Evolutionary conservation across 768 basidiomycete species (phyloP).

Genomic region (Phlebiopsis flavidoalba): DNA sequence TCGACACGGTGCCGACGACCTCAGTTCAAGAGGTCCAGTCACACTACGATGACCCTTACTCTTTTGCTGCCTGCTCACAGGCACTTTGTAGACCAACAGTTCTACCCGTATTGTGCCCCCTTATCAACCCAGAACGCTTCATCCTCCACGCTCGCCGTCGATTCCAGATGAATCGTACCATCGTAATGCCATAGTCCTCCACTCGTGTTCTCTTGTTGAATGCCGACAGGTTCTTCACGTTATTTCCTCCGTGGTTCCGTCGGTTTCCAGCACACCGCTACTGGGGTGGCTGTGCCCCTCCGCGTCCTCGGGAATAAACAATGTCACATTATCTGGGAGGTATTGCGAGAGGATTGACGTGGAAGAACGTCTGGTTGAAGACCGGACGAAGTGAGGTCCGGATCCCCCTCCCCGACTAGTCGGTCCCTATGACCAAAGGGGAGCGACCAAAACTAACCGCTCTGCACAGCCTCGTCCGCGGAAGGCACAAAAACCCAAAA

Average conservation of each 20-base stretch:
- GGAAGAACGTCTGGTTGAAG: conserved; percentile 75
- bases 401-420: background rate
- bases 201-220: conserved; percentile 88
- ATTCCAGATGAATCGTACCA: conserved; percentile 87
- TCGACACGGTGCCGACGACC: conserved; percentile 60
- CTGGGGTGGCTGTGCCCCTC: conserved; percentile 34
- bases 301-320: conserved; percentile 68
- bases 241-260: conserved; percentile 43
- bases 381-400: conserved; percentile 83
- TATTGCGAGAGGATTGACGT: conserved; percentile 89
- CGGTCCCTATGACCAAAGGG: background rate
- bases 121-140: conserved; percentile 80
- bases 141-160: conserved; percentile 86
- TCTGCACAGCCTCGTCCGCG: conserved; percentile 74
- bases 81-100: conserved; percentile 35
- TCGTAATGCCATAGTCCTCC: conserved; percentile 68
- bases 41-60: background rate
- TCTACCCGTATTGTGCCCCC: conserved; percentile 86
- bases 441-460: conserved; percentile 2
- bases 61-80: background rate
- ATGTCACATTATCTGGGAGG: conserved; percentile 95
- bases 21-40: conserved; percentile 91
- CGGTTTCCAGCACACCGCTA: conserved; percentile 43
- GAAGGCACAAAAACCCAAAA: no score
- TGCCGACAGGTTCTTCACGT: conserved; percentile 49